These are phyloP conservation scores for Lepidium campestre DNA, from an alignment of 441 rosid genomes.

Conservation along the genomic window DNA sequence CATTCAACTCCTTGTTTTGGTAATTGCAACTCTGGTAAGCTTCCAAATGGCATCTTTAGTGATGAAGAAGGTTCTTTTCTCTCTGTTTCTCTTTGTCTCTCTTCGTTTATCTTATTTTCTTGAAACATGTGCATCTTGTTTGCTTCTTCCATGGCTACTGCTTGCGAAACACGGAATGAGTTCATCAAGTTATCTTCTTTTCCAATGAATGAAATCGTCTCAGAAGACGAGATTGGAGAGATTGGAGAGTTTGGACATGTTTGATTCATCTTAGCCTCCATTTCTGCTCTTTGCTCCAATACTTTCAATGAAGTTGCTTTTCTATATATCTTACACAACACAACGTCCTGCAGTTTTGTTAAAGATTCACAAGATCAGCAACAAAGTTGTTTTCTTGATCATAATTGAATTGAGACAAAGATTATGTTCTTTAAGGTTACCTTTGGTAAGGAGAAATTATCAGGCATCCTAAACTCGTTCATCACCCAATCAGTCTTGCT, in stretches of 20 bases:
- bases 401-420: neutral
- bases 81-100: slow-evolving; percentile 11
- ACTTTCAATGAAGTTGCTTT: slow-evolving; percentile 89
- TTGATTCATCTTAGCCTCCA: slow-evolving; percentile 42
- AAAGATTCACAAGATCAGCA: neutral
- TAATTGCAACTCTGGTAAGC: slow-evolving; percentile 60
- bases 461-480: slow-evolving; percentile 94
- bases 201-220: slow-evolving; percentile 35
- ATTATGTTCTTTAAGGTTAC: slow-evolving; percentile 24
- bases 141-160: slow-evolving; percentile 39
- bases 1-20: slow-evolving; percentile 60
- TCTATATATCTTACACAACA: slow-evolving; percentile 80
- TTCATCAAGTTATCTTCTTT: slow-evolving; percentile 34
- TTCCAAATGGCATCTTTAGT: slow-evolving; percentile 43
- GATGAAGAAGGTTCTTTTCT: slow-evolving; percentile 27
- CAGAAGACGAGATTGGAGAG: slow-evolving; percentile 49
- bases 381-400: neutral
- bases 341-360: slow-evolving; percentile 58
- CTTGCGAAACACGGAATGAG: slow-evolving; percentile 8
- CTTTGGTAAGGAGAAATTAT: slow-evolving; percentile 56
- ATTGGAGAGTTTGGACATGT: slow-evolving; percentile 39
- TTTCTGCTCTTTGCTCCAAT: slow-evolving; percentile 79
- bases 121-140: slow-evolving; percentile 20
- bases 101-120: slow-evolving; percentile 8
- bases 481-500: slow-evolving; percentile 90